These are phyloP conservation scores for Candida vaughaniae DNA, from an alignment of 805 yeast genomes.

Conservation along the genomic window DNA sequence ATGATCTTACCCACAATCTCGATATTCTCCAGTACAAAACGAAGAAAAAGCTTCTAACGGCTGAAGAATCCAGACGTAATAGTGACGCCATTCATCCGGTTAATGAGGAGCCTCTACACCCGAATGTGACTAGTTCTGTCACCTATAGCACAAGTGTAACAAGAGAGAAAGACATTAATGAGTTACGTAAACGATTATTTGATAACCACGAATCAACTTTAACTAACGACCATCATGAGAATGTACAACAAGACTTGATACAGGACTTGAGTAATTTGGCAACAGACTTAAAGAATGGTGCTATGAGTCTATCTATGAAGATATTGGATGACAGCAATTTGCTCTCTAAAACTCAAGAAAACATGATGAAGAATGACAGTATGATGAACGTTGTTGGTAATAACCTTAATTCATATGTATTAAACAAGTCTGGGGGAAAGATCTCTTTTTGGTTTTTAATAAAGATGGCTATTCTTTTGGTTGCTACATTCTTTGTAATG, in stretches of 20 bases:
- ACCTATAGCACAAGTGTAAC: slow-evolving; percentile 5
- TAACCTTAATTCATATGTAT: slow-evolving; percentile 37
- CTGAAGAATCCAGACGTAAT: not conserved
- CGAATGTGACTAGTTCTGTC: not conserved
- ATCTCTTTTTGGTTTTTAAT: slow-evolving; percentile 38
- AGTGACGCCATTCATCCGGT: not conserved
- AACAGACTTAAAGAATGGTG: slow-evolving; percentile 46
- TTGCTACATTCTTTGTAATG: slow-evolving; percentile 30
- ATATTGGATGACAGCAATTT: slow-evolving; percentile 31
- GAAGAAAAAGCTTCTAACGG: not conserved
- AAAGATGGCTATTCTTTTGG: slow-evolving; percentile 26
- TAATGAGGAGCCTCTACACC: not conserved
- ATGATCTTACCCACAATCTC: slow-evolving; percentile 7
- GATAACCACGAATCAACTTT: slow-evolving; percentile 3
- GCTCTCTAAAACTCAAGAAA: slow-evolving; percentile 35
- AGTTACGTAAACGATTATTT: slow-evolving; percentile 12
- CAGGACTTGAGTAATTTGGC: slow-evolving; percentile 51
- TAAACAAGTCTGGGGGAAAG: slow-evolving; percentile 40
- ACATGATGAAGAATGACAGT: slow-evolving; percentile 28
- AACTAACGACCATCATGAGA: slow-evolving; percentile 39
- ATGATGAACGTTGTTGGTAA: slow-evolving; percentile 32
- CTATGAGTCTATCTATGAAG: slow-evolving; percentile 39
- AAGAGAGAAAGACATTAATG: slow-evolving; percentile 5
- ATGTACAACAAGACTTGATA: slow-evolving; percentile 48
- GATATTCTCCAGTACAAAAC: slow-evolving; percentile 6